Base-by-base conservation (phyloP, 2,329 filamentous ascomycete species). In the Penicillium sp. region DNA sequence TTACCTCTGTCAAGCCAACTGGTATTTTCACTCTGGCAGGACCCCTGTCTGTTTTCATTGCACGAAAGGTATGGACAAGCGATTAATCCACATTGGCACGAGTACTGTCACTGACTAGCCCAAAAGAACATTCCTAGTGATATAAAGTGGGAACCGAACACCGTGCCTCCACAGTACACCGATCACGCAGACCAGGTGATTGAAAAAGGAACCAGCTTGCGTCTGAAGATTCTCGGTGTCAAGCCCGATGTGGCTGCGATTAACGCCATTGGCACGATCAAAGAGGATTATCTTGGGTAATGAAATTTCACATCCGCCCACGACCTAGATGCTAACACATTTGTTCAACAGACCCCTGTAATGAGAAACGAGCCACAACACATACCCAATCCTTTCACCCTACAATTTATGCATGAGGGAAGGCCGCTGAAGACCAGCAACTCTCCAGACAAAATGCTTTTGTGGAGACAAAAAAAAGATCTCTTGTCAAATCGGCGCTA, bases 261-360 rank as follows among this genome's bases (percentile, higher is more conserved):
- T 80, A 96, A 87, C 78, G 93, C 91, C 29, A 95, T 98, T 68
- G 93, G 90, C 50, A 97, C 89, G 58, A 96, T 98, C 74, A 95
- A 95, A 72, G 91, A 85, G 66, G 81, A 75, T 59, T 76, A 68
- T 55, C 65, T 76, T 56, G 73, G 73, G 73, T 75, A 56, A 56
- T 69, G 62, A 18, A 0, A 9, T 27, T 14, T 26, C 6, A 22
- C 22, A 4, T 5, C 4, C 18, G n/a, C 20, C 36, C 3, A n/a
- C 27, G 10, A 16, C 2, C 18, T 32, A 7, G 26, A 37, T 44
- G 39, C 53, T 60, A 43, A 64, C 46, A 3, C 22, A 6, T 14
- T 31, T 40, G 37, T 28, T 40, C 31, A 16, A 24, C 23, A 66
- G 63, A 57, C 64, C 64, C 36, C 51, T 66, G 47, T 66, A 65